Evolutionary conservation across 2,329 filamentous ascomycete genomes (phyloP).

Genomic region (Cordyceps sp.): DNA sequence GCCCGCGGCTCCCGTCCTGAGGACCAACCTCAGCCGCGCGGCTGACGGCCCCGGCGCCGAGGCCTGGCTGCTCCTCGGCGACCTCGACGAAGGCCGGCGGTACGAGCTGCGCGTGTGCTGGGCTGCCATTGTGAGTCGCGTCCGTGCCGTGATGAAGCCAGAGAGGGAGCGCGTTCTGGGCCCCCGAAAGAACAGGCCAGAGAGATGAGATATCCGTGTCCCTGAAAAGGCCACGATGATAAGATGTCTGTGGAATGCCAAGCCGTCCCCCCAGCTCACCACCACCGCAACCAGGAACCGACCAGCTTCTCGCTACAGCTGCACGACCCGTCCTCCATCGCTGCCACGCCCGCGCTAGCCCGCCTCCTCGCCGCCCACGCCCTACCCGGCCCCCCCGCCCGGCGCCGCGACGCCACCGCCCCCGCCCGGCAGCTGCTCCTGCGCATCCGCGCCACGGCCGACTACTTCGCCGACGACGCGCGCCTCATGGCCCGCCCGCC

Average conservation of each 20-base stretch:
- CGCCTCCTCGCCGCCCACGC: too few species aligned
- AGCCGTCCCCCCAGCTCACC: neutral
- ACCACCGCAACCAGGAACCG: slow-evolving; percentile 52
- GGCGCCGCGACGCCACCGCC: too few species aligned
- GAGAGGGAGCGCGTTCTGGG: neutral
- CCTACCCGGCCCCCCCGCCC: too few species aligned
- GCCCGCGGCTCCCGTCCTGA: slow-evolving; percentile 35
- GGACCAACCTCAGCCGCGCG: slow-evolving; percentile 48
- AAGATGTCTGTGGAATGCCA: too few species aligned
- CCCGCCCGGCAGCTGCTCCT: too few species aligned
- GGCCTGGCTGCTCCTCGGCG: slow-evolving; percentile 66
- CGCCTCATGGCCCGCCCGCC: slow-evolving; percentile 61
- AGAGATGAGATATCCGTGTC: too few species aligned
- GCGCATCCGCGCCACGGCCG: slow-evolving; percentile 58
- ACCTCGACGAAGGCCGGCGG: slow-evolving; percentile 51
- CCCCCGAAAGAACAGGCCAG: too few species aligned
- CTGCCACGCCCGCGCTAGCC: too few species aligned
- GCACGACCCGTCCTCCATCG: too few species aligned
- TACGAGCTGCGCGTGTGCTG: slow-evolving; percentile 92
- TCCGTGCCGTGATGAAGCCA: too few species aligned
- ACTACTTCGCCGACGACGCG: slow-evolving; percentile 65
- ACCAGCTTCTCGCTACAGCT: slow-evolving; percentile 59
- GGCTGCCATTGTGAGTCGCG: slow-evolving; percentile 63
- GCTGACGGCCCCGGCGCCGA: slow-evolving; percentile 58
- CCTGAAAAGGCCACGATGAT: too few species aligned